Conservation (phyloP, 1,284 basidiomycete genomes). For the Pseudozyma thailandica region DNA sequence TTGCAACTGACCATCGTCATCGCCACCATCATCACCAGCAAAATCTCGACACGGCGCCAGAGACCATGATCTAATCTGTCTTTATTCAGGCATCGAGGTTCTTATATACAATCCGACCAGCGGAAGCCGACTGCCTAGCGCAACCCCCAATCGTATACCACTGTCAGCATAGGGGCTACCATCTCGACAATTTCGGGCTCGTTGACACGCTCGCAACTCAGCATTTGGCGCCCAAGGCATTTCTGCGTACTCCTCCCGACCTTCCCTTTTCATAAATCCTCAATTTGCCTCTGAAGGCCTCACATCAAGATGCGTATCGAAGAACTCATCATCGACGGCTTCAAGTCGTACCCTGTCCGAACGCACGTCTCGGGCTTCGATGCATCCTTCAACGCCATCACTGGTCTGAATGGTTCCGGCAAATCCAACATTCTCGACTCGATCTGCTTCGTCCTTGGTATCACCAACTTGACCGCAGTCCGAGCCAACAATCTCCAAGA, state of each 20-base stretch:
- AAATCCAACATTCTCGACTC: constrained; percentile 72
- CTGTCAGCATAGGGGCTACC: background rate
- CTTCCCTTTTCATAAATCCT: background rate
- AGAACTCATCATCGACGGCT: constrained; percentile 71
- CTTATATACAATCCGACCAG: background rate
- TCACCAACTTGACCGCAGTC: constrained; percentile 70
- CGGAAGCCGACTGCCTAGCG: background rate
- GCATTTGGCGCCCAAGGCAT: too few species aligned
- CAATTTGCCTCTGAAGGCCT: background rate
- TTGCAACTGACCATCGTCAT: background rate
- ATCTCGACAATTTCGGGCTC: background rate
- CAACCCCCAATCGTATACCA: background rate
- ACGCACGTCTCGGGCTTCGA: constrained; percentile 96
- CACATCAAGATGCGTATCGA: constrained; percentile 67
- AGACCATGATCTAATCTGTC: background rate
- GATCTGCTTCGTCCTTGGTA: constrained; percentile 67
- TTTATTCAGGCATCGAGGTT: background rate
- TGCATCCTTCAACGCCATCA: constrained; percentile 95
- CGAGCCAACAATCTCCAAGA: constrained; percentile 96
- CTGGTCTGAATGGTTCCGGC: constrained; percentile 83
- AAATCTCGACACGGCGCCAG: too few species aligned
- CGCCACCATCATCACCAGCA: background rate
- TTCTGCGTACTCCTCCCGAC: background rate
- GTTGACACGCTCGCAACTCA: too few species aligned
- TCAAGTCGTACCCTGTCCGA: constrained; percentile 82